Evolutionary conservation across 352 stramenopile genomes (phyloP).

Genomic region (Albugo candida): DNA sequence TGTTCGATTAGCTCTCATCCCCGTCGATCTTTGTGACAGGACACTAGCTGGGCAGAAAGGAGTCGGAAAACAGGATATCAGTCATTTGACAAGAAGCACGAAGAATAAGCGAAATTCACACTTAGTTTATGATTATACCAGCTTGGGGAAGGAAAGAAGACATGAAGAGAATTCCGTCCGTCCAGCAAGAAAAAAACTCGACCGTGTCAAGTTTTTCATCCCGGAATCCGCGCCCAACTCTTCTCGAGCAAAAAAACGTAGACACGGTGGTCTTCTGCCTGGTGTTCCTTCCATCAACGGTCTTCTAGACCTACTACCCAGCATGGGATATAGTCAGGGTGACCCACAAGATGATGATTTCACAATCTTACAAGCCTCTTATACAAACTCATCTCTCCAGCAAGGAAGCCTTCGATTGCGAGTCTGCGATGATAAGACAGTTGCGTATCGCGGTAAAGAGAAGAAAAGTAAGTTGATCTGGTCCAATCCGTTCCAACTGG

Average conservation of each 20-base stretch:
- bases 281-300: constrained; percentile 67
- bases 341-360: constrained; percentile 6
- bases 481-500: constrained; percentile 46
- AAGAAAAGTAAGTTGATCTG: constrained; percentile 21
- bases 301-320: constrained; percentile 62
- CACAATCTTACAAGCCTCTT: constrained; percentile 62
- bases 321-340: constrained; percentile 2
- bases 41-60: constrained; percentile 54
- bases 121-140: constrained; percentile 15
- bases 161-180: neutral
- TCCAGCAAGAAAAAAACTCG: neutral
- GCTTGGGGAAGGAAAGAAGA: too few species aligned
- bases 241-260: constrained; percentile 13
- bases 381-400: constrained; percentile 46
- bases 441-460: constrained; percentile 18
- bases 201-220: constrained; percentile 16
- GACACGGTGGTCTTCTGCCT: constrained; percentile 49
- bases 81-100: constrained; percentile 4
- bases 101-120: constrained; percentile 33
- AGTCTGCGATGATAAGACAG: constrained; percentile 29
- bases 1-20: neutral
- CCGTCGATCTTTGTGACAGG: constrained; percentile 6
- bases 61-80: constrained; percentile 40
- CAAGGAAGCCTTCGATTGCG: constrained; percentile 51
- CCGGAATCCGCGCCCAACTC: too few species aligned